A percentile compares a stretch with the other conserved stretches of the same genome.
Evolutionary conservation across 495 filamentous ascomycete genomes (phyloP).

Genomic region (Lindgomyces ingoldianus): DNA sequence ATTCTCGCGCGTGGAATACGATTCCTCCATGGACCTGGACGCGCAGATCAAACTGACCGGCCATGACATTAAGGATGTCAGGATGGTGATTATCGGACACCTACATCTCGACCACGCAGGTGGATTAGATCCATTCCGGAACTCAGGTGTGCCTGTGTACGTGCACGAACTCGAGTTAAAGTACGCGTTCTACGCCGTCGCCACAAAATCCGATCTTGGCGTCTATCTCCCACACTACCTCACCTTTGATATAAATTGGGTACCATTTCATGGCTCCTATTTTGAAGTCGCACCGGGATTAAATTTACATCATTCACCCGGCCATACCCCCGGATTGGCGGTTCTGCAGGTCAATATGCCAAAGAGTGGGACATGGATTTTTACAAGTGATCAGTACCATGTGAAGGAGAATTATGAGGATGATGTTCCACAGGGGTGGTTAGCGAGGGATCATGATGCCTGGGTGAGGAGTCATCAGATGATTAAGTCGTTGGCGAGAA

Average conservation of each 20-base stretch:
- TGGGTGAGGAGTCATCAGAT: slow-evolving; percentile 50
- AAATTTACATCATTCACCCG: slow-evolving; percentile 46
- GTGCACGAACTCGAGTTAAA: slow-evolving; percentile 56
- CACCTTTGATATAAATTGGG: slow-evolving; percentile 38
- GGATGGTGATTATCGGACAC: slow-evolving; percentile 57
- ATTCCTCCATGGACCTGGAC: slow-evolving; percentile 48
- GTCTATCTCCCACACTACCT: slow-evolving; percentile 52
- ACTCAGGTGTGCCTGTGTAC: slow-evolving; percentile 55
- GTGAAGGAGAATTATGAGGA: slow-evolving; percentile 47
- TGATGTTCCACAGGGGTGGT: slow-evolving; percentile 48
- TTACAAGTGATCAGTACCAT: slow-evolving; percentile 51
- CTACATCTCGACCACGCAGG: slow-evolving; percentile 59
- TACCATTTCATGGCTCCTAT: slow-evolving; percentile 33
- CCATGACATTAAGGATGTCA: slow-evolving; percentile 54
- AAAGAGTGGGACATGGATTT: slow-evolving; percentile 50
- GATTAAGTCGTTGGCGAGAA: slow-evolving; percentile 44
- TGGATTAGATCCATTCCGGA: slow-evolving; percentile 53
- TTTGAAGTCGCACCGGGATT: slow-evolving; percentile 48
- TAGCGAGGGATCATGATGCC: slow-evolving; percentile 49
- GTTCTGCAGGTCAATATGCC: slow-evolving; percentile 49
- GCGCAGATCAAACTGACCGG: slow-evolving; percentile 52
- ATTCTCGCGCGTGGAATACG: slow-evolving; percentile 52
- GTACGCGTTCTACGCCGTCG: slow-evolving; percentile 53
- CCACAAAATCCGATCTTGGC: slow-evolving; percentile 47
- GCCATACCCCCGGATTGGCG: slow-evolving; percentile 48